A percentile compares a stretch with the other conserved stretches of the same genome.
These are phyloP conservation scores for Suillus subalutaceus DNA, from an alignment of 768 basidiomycete species.

Conservation along the genomic window DNA sequence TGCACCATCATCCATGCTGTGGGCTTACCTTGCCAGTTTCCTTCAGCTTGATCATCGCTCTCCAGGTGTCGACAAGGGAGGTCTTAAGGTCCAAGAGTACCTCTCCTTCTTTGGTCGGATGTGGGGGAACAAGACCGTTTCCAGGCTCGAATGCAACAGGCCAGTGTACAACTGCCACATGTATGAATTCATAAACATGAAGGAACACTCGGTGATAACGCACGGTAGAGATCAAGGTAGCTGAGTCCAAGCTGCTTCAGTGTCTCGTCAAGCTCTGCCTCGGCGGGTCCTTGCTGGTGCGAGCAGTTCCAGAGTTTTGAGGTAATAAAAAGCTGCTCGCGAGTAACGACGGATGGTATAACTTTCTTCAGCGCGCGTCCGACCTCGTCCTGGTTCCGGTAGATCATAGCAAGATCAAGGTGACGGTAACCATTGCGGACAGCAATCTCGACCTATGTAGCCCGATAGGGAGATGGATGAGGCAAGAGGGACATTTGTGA, in stretches of 20 bases:
- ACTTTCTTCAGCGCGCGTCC: conserved; percentile 76
- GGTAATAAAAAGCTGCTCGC: conserved; percentile 81
- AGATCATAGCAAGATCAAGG: conserved; percentile 82
- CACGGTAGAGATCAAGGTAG: conserved; percentile 83
- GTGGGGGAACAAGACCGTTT: conserved; percentile 54
- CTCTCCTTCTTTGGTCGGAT: conserved; percentile 47
- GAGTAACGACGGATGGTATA: conserved; percentile 74
- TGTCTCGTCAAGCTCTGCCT: conserved; percentile 77
- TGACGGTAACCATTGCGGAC: conserved; percentile 80
- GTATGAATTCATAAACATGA: neutral
- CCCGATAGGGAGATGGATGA: conserved; percentile 10
- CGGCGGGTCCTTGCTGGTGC: conserved; percentile 67
- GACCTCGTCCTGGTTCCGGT: conserved; percentile 79
- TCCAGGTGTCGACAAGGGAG: conserved; percentile 81
- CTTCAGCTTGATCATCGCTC: conserved; percentile 71
- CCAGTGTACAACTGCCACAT: conserved; percentile 71
- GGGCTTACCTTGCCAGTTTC: conserved; percentile 63
- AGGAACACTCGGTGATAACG: conserved; percentile 27
- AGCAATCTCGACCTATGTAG: conserved; percentile 68
- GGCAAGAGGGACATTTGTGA: conserved; percentile 4
- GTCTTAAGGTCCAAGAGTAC: conserved; percentile 58
- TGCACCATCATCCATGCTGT: neutral
- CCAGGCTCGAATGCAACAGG: conserved; percentile 69
- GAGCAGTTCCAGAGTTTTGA: conserved; percentile 83
- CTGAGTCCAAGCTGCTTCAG: conserved; percentile 69